Evolutionary conservation across 2,329 filamentous ascomycete genomes (phyloP), one percentile per base, ranked within the genome.

Genomic region (Colletotrichum simmondsii): DNA sequence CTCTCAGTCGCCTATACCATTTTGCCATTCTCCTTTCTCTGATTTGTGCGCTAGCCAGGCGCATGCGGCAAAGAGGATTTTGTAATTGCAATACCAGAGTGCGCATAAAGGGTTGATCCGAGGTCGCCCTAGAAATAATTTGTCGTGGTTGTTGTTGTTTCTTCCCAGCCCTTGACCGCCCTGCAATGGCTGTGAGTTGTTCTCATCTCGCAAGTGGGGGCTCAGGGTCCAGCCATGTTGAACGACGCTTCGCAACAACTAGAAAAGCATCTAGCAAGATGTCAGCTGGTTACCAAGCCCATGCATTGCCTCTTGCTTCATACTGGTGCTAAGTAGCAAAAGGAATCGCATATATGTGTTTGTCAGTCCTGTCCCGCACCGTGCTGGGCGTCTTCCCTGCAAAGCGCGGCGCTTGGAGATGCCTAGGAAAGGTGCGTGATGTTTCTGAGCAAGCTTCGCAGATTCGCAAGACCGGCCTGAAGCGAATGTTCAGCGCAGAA

Each of bases 191-290:
- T 7, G 11, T 49, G 42, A 49, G 19, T 5, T 49, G 42, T n/a
- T n/a, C 37, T 42, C 37, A 6, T 6, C 16, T 19, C 42, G 42
- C 42, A 49, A 49, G 42, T 49, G 42, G 19, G 52, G 57, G 14
- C 26, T 49, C 53, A 32, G 35, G 60, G 53, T 69, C 60, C 32
- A 53, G 54, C 65, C 59, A 60, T 71, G 57, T 52, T 61, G 24
- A 24, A 26, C 24, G 70, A 59, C 53, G 42, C 64, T 49, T 56
- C 69, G 65, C 54, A 59, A 46, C 22, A 58, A 28, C 26, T 57
- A 28, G 46, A 53, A 68, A 26, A 49, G 54, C 35, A 19, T 57
- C 57, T 19, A 46, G 35, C n/a, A 24, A 62, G 12, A 8, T 54
- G n/a, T 26, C 22, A 49, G 32, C 49, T 22, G 42, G 42, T 19